Conservation (phyloP, 148 eudicot genomes). For the Spergularia marina region DNA sequence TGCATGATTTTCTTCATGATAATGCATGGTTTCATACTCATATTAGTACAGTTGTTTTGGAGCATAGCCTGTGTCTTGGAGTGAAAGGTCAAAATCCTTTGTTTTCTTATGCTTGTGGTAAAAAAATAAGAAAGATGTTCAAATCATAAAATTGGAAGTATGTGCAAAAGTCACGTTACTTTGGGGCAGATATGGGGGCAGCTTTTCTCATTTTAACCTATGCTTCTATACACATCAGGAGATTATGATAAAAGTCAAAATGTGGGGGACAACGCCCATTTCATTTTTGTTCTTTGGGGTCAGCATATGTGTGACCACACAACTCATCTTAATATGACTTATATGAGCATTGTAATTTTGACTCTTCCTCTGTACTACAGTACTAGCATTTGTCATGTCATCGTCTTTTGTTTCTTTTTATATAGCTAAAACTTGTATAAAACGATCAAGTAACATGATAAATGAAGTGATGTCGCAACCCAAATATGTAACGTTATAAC, state of each 20-base stretch:
- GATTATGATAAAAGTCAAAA: conserved; percentile 29
- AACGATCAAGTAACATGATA: no score
- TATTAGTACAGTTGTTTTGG: conserved; percentile 10
- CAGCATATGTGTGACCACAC: conserved; percentile 33
- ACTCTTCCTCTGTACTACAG: conserved; percentile 19
- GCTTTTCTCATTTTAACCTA: conserved; percentile 22
- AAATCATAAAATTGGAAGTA: conserved; percentile 34
- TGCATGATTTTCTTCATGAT: conserved; percentile 4
- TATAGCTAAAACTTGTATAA: no score
- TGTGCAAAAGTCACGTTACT: conserved; percentile 30
- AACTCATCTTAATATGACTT: conserved; percentile 15
- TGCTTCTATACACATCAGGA: conserved; percentile 18
- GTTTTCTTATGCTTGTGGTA: conserved; percentile 18
- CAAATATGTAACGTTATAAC: no score
- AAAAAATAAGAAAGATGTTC: conserved; percentile 29
- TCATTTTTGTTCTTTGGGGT: not conserved
- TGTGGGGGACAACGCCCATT: conserved; percentile 15
- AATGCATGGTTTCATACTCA: not conserved
- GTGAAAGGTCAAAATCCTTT: conserved; percentile 36
- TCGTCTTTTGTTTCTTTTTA: no score
- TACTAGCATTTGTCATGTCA: not conserved
- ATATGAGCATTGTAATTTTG: conserved; percentile 25
- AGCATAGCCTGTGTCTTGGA: conserved; percentile 30
- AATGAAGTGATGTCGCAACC: no score
- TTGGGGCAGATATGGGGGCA: conserved; percentile 29